Evolutionary conservation across 331 rosid species (phyloP), one percentile per base, ranked within the genome.

Genomic region (Prunus yedoensis): DNA sequence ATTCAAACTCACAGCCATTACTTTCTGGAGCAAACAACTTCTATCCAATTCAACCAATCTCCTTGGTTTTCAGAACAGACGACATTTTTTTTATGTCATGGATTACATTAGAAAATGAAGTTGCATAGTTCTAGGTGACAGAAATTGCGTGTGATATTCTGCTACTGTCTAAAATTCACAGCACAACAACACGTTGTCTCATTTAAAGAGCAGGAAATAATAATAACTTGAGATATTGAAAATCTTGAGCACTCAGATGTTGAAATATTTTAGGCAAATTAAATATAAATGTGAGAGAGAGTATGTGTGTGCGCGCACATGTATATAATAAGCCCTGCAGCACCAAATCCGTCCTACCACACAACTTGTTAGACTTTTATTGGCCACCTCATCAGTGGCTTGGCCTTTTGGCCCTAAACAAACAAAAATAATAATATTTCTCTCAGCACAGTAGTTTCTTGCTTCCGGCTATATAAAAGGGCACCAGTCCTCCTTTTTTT

Each of bases 381-480:
- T 5, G 14, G 45, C 58, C 67, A 63, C 73, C 28, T 15, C 61
- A 74, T 15, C 61, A 74, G 49, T 13, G 9, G 4, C 35, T 46
- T 11, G 18, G 6, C 50, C 58, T 3, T 27, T 17, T 16, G 7
- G 13, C 28, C 2, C 51, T 32, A 2, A 4, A 18, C 18, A 9
- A 50, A 28, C 28, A 35, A 35, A 35, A 35, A 35, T 25, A 0
- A 59, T 8, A 61, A n/a, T 10, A 38, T n/a, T 65, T 32, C 28
- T 28, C 27, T 28, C 47, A 6, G 50, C 30, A 5, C 21, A 5
- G n/a, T 60, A 45, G 53, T 46, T 30, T 20, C 61, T 28, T 4
- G 20, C 46, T 15, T 11, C 32, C n/a, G 3, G 9, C 43, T 38
- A 38, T 73, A 73, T 79, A 73, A 66, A 79, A 41, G 32, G 49